These are phyloP conservation scores for Blastobotrys malaysiensis DNA, from an alignment of 1,139 yeast species.

Conservation along the genomic window DNA sequence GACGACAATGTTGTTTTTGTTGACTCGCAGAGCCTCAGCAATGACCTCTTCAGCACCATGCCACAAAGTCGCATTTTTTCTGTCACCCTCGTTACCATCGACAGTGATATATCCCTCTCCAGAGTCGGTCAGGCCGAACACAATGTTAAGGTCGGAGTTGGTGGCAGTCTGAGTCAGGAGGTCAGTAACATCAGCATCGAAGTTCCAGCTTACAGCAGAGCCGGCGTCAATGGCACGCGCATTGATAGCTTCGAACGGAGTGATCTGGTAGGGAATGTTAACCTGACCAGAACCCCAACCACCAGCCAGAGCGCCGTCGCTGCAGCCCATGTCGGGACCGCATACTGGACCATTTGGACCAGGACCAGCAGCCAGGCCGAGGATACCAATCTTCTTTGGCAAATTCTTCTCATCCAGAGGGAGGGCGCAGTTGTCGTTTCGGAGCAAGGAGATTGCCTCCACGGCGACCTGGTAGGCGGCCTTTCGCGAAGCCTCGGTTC, in stretches of 20 bases:
- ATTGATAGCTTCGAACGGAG: conserved; percentile 13
- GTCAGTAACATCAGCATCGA: conserved; percentile 11
- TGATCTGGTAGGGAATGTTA: conserved; percentile 6
- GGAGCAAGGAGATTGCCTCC: conserved; percentile 53
- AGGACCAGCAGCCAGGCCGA: conserved; percentile 11
- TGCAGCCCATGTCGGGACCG: conserved; percentile 8
- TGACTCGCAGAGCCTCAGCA: conserved; percentile 42
- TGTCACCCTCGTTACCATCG: conserved; percentile 54
- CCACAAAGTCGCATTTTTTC: conserved; percentile 54
- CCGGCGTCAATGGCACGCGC: conserved; percentile 17
- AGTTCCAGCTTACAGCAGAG: conserved; percentile 21
- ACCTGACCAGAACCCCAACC: conserved; percentile 17
- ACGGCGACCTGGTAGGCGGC: conserved; percentile 51
- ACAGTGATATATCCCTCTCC: conserved; percentile 58
- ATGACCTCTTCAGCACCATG: conserved; percentile 56
- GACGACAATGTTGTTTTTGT: conserved; percentile 52
- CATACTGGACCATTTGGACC: conserved; percentile 10
- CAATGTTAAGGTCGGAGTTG: conserved; percentile 47
- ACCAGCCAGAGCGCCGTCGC: conserved; percentile 13
- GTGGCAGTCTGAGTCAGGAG: conserved; percentile 37
- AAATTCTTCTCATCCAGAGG: conserved; percentile 37
- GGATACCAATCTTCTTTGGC: conserved; percentile 5
- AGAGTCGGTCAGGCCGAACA: conserved; percentile 43
- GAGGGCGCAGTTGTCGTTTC: conserved; percentile 45
- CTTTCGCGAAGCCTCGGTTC: conserved; percentile 45